Evolutionary conservation across 169 alveolate species (phyloP).

Genomic region (Plasmodium blacklocki): DNA sequence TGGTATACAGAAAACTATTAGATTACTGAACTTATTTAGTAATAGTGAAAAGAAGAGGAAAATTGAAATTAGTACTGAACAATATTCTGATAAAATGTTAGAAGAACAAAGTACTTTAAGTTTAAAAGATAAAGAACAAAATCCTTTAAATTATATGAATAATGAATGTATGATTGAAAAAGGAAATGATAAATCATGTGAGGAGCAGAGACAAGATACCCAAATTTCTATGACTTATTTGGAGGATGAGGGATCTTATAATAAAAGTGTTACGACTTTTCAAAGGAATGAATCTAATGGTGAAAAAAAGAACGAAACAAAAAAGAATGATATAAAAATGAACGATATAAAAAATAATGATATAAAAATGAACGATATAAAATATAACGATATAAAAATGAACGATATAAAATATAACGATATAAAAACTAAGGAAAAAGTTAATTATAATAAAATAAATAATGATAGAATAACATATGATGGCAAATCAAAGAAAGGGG

Average conservation of each 20-base stretch:
- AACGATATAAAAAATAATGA: not conserved
- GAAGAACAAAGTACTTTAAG: not conserved
- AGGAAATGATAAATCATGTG: not conserved
- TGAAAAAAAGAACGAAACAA: not conserved
- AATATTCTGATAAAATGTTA: not conserved
- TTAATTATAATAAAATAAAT: too few species aligned
- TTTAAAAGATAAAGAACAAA: not conserved
- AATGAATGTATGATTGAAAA: not conserved
- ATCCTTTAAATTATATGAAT: not conserved
- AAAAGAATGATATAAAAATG: not conserved
- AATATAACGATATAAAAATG: not conserved
- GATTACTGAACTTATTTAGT: not conserved
- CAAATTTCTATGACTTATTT: too few species aligned
- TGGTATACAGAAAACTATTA: too few species aligned
- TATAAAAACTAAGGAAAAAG: not conserved
- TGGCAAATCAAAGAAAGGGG: constrained; percentile 6
- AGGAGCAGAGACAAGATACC: too few species aligned
- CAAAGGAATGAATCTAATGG: not conserved
- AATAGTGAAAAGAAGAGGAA: constrained; percentile 32
- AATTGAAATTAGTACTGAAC: constrained; percentile 14
- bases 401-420: not conserved
- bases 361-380: not conserved
- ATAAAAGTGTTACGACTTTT: too few species aligned
- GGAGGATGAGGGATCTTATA: too few species aligned
- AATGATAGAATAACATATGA: not conserved